phyloP scores from a whole-genome alignment of 257 asterid genomes.

The Fraxinus excelsior region DNA sequence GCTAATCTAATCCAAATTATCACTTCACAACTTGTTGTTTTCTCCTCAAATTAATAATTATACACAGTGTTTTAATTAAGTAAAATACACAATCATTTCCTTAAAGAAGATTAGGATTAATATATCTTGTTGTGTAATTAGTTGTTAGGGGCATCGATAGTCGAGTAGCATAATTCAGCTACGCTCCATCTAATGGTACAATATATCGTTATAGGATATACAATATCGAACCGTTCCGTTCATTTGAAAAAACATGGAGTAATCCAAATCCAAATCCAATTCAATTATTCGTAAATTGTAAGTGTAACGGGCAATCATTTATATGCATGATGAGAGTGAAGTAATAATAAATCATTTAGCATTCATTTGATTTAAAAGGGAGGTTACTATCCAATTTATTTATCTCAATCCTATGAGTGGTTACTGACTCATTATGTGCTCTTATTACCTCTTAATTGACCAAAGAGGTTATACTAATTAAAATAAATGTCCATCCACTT shows the following conservation, averaged over 20 bases:
- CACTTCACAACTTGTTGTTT: too few relatives aligned
- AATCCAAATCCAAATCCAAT: not conserved
- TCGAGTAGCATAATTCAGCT: not conserved
- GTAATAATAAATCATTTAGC: slow-evolving; percentile 22
- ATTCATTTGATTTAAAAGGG: not conserved
- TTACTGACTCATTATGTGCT: not conserved
- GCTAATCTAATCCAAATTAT: not conserved
- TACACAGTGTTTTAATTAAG: not conserved
- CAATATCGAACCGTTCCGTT: too few relatives aligned
- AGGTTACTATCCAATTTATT: slow-evolving; percentile 1
- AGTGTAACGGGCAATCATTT: slow-evolving; percentile 23
- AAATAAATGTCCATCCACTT: not conserved
- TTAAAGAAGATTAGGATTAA: not conserved
- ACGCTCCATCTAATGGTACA: not conserved
- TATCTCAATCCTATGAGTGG: not conserved
- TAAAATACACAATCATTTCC: not conserved
- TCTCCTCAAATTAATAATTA: not conserved
- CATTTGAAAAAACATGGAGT: not conserved
- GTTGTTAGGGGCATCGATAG: too few relatives aligned
- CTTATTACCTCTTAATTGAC: not conserved
- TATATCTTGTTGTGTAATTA: not conserved
- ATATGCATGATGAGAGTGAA: slow-evolving; percentile 28
- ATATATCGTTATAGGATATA: too few relatives aligned
- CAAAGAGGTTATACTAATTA: not conserved
- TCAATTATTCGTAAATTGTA: not conserved